Evolutionary conservation across 305 asterid genomes (phyloP).

Genomic region (Solanum hybrid): DNA sequence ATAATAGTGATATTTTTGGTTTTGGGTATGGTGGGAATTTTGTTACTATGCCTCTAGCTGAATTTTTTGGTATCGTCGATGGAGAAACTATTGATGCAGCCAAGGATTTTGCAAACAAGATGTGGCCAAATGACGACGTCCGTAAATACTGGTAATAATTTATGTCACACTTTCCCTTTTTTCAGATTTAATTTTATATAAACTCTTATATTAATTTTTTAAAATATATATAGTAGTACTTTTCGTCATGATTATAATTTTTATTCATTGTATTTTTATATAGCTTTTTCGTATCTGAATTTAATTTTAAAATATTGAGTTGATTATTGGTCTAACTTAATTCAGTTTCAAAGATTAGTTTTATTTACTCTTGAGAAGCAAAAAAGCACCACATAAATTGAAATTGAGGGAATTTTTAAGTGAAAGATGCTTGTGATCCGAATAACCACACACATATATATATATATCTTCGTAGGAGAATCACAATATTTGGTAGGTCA

Average conservation of each 20-base stretch:
- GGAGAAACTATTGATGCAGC: slow-evolving; percentile 7
- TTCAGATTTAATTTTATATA: too few relatives aligned
- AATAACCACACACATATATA: too few relatives aligned
- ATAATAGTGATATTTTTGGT: slow-evolving; percentile 14
- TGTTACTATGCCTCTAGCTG: slow-evolving; percentile 27
- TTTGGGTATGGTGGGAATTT: slow-evolving; percentile 27
- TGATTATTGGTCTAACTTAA: not conserved
- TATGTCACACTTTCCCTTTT: not conserved
- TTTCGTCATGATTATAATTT: not conserved
- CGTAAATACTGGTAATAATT: slow-evolving; percentile 18
- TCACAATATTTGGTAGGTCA: not conserved
- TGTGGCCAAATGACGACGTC: slow-evolving; percentile 29
- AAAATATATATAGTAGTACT: not conserved
- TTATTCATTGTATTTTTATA: not conserved
- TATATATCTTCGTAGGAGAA: not conserved
- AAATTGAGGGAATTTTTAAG: not conserved
- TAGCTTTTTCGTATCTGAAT: not conserved
- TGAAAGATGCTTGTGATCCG: not conserved
- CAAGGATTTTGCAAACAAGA: slow-evolving; percentile 14
- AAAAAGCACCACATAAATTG: not conserved
- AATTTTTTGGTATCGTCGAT: slow-evolving; percentile 29
- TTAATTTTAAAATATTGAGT: not conserved
- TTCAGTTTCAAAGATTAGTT: not conserved
- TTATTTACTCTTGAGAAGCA: not conserved
- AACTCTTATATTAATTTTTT: too few relatives aligned